Evolutionary conservation across 1,139 yeast genomes (phyloP).

Genomic region (Sugiyamaella novakii): DNA sequence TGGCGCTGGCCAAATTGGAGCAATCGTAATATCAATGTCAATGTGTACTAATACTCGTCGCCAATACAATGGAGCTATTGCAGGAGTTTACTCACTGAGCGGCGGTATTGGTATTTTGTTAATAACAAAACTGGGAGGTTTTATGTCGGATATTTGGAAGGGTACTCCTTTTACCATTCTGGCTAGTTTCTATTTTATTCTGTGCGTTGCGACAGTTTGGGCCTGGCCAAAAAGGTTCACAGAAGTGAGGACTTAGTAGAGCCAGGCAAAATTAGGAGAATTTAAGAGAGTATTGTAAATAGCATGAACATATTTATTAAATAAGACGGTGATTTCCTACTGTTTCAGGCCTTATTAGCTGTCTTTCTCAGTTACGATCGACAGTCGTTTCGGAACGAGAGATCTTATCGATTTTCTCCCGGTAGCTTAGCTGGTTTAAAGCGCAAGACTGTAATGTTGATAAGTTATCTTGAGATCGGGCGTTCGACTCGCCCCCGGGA

Average conservation of each 20-base stretch:
- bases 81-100: conserved; percentile 66
- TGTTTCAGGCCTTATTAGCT: too few species aligned
- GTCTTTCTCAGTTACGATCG: too few species aligned
- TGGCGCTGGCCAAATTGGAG: conserved; percentile 61
- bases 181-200: conserved; percentile 48
- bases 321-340: too few species aligned
- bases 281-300: too few species aligned
- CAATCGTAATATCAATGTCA: conserved; percentile 55
- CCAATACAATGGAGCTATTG: conserved; percentile 59
- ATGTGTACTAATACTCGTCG: conserved; percentile 49
- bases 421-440: too few species aligned
- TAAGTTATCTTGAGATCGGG: too few species aligned
- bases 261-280: too few species aligned
- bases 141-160: conserved; percentile 58
- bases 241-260: neutral
- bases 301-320: too few species aligned
- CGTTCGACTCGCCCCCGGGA: too few species aligned
- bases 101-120: conserved; percentile 72
- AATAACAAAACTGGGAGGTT: conserved; percentile 63
- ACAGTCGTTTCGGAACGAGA: too few species aligned
- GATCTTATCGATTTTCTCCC: too few species aligned
- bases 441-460: conserved; percentile 8
- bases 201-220: conserved; percentile 39
- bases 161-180: conserved; percentile 63
- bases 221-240: conserved; percentile 15